A percentile compares a stretch with the other conserved stretches of the same genome.
Conservation (phyloP, 2,329 filamentous ascomycete genomes). For the Verticillium dahliae region DNA sequence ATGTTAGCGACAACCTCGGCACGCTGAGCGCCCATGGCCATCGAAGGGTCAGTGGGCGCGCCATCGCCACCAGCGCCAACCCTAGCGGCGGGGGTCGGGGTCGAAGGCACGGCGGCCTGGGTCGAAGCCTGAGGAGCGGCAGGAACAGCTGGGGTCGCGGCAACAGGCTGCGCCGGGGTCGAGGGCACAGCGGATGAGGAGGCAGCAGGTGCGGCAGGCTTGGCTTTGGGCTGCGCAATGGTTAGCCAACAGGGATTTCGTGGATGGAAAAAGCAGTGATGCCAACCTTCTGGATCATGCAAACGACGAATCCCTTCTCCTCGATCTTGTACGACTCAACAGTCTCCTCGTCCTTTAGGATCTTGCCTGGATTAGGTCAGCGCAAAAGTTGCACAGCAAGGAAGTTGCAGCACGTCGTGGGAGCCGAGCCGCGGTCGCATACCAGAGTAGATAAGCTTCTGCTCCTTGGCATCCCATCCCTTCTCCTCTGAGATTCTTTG, state of each 20-base stretch:
- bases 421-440: conserved; percentile 22
- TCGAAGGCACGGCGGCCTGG: conserved; percentile 41
- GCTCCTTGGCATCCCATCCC: conserved; percentile 82
- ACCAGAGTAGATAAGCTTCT: conserved; percentile 99
- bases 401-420: conserved; percentile 6
- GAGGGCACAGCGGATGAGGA: conserved; percentile 54
- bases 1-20: conserved; percentile 81
- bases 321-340: conserved; percentile 97
- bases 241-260: background rate
- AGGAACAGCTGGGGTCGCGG: conserved; percentile 43
- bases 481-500: conserved; percentile 88
- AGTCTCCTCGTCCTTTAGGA: conserved; percentile 94
- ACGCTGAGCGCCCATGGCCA: conserved; percentile 79
- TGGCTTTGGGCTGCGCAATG: conserved; percentile 48
- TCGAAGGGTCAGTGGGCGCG: conserved; percentile 58
- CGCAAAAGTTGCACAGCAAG: conserved; percentile 10
- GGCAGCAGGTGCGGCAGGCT: conserved; percentile 50
- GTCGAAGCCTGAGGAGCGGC: conserved; percentile 39
- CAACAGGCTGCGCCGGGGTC: conserved; percentile 52
- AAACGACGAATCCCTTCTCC: conserved; percentile 98
- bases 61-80: conserved; percentile 38
- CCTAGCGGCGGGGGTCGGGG: conserved; percentile 48
- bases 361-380: conserved; percentile 65
- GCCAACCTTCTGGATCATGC: conserved; percentile 91
- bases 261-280: background rate